Evolutionary conservation across 2,329 filamentous ascomycete species (phyloP), one percentile per base, ranked within the genome.

Genomic region (Talaromyces sp.): DNA sequence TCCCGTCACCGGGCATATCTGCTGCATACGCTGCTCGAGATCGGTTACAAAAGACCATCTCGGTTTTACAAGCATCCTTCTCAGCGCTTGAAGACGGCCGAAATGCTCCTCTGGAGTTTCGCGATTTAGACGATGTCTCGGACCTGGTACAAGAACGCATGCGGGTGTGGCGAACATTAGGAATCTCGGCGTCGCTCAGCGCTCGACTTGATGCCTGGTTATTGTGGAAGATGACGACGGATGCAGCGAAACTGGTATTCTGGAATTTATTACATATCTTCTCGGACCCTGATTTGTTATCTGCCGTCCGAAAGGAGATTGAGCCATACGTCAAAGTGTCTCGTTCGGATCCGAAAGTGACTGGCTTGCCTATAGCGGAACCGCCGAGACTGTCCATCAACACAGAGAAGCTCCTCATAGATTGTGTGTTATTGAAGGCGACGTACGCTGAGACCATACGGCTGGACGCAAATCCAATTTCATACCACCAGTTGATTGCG

Each of bases 171-270:
- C 75, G 72, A 63, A 74, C 74, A 60, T 73, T 72, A 1, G 71
- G 79, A 46, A 48, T 61, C 25, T 58, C 60, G 23, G 37, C 54
- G 1, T 65, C 69, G 39, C 75, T 76, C 18, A 77, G 79, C 23
- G 77, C 73, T 14, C 68, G 73, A 3, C 70, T 71, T 48, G 81
- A 84, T 61, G 68, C 82, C n/a, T 77, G 77, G n/a, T 68, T 85
- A 7, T 70, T 85, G 25, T 86, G 83, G 83, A 82, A 82, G 9
- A 74, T 82, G 69, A 81, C 83, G 66, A 80, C 80, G 16, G 84
- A 86, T 66, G 77, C 80, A 5, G 80, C 80, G 58, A 76, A 78
- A 3, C 70, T 85, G 60, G 75, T 80, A n/a, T 83, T 82, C 68
- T 84, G 82, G 81, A 77, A 79, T 64, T 65, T 83, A 8, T 71